phyloP scores from a whole-genome alignment of 345 rosid genomes.

The Populus simonii region DNA sequence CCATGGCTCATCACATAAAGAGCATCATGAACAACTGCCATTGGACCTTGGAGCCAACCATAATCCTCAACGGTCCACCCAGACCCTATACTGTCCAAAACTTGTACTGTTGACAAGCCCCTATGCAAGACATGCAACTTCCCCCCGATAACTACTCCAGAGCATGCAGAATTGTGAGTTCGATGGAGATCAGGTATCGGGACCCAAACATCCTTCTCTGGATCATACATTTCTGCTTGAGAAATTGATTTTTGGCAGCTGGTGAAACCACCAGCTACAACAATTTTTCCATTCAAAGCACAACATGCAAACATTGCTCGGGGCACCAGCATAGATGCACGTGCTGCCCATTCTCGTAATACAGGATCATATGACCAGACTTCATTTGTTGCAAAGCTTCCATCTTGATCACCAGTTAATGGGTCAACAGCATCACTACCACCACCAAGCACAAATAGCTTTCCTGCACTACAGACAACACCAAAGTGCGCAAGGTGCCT shows the following conservation, averaged over 20 bases:
- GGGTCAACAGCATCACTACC: slow-evolving; percentile 96
- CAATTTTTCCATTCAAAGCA: slow-evolving; percentile 71
- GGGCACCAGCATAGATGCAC: slow-evolving; percentile 83
- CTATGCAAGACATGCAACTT: slow-evolving; percentile 81
- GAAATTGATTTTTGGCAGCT: slow-evolving; percentile 84
- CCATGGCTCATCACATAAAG: slow-evolving; percentile 72
- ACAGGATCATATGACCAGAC: slow-evolving; percentile 93
- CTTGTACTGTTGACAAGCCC: slow-evolving; percentile 85
- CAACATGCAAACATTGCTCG: slow-evolving; percentile 98
- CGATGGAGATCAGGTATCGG: slow-evolving; percentile 80
- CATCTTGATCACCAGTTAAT: slow-evolving; percentile 86
- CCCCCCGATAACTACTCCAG: slow-evolving; percentile 67
- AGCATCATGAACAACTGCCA: slow-evolving; percentile 70
- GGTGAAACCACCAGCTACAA: slow-evolving; percentile 94
- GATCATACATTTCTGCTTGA: slow-evolving; percentile 90
- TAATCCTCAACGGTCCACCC: slow-evolving; percentile 79
- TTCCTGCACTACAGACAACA: slow-evolving; percentile 57
- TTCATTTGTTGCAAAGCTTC: slow-evolving; percentile 86
- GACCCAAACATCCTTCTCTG: slow-evolving; percentile 70
- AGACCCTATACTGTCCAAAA: slow-evolving; percentile 51
- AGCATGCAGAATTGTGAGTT: slow-evolving; percentile 85
- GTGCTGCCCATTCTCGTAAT: slow-evolving; percentile 57
- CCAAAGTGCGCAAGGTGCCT: slow-evolving; percentile 91
- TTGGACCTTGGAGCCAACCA: slow-evolving; percentile 86
- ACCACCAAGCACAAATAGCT: slow-evolving; percentile 87